Evolutionary conservation across 768 basidiomycete genomes (phyloP), one percentile per base, ranked within the genome.

Genomic region (Trichaptum fuscoviolaceum): DNA sequence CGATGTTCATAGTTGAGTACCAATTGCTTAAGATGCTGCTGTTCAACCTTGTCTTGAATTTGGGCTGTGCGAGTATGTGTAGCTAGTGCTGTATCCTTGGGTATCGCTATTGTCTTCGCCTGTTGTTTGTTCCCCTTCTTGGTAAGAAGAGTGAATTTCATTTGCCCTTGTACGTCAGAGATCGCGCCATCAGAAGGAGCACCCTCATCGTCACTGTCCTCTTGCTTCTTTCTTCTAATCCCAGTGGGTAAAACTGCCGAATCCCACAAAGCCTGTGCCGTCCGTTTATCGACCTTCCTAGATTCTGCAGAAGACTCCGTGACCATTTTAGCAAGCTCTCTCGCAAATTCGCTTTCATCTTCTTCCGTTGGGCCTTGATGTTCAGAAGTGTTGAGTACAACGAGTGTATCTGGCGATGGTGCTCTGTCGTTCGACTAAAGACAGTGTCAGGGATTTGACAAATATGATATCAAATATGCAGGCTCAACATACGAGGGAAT

Each of bases 1-100:
- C 90, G 89, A 71, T 94, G 93, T 73, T 94, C 93, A 69, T 94
- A 95, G 74, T 94, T 85, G 64, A 96, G 84, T 3, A 97, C 97
- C 23, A 99, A 84, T n/a, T 89, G 87, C 80, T 99, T 99, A 70
- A 99, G 80, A 68, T 98, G 93, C 76, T 99, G 95, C 71, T 99
- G 96, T 74, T 99, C 97, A 7, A 93, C 94, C 77, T 90, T 93
- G 77, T 96, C 95, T 74, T 95, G 95, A 68, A 93, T 80, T 73
- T 98, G 97, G 58, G 97, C 93, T 1, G 91, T 87, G 34, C 90
- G 87, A 1, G 95, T 96, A 72, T 97, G 94, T 63, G 95, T 83
- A 0, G 96, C 97, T 34, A 99, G 82, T 1, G 94, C 82, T 8
- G 96, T 94, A 70, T 87, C 89, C 8, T 92, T 80, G 10, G 97